A percentile compares a stretch with the other conserved stretches of the same genome.
Conservation (phyloP, 208 protist genomes). For the Trypanosoma congolense region DNA sequence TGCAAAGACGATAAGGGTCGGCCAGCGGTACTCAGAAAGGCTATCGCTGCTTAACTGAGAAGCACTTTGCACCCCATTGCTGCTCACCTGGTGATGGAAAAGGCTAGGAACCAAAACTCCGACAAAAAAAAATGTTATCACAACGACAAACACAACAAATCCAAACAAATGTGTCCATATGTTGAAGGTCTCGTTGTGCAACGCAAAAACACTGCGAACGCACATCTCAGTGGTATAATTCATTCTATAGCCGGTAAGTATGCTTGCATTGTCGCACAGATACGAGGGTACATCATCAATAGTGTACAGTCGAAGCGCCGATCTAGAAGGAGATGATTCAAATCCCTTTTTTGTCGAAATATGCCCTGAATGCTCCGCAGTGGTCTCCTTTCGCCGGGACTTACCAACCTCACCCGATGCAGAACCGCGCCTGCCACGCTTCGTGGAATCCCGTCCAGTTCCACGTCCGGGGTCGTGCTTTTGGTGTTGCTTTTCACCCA, state of each 20-base stretch:
- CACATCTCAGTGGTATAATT: constrained; percentile 37
- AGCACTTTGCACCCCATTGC: not conserved
- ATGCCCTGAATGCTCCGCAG: no score
- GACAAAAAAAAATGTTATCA: constrained; percentile 27
- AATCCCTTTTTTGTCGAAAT: no score
- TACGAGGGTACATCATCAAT: constrained; percentile 34
- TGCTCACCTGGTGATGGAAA: not conserved
- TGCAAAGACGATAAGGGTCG: constrained; percentile 53
- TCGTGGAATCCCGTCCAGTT: no score
- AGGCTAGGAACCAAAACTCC: constrained; percentile 22
- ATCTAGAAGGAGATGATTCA: no score
- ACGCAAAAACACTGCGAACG: constrained; percentile 28
- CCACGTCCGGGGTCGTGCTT: no score
- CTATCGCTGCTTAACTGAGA: not conserved
- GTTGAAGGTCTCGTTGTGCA: constrained; percentile 76
- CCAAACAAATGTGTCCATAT: constrained; percentile 65
- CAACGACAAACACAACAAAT: constrained; percentile 26
- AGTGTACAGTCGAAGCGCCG: constrained; percentile 37
- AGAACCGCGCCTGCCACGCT: no score
- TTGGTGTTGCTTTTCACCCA: no score
- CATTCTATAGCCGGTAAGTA: constrained; percentile 34
- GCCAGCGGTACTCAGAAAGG: constrained; percentile 8
- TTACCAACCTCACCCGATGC: no score
- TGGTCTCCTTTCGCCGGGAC: no score
- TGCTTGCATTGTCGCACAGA: constrained; percentile 39